These are phyloP conservation scores for Colletotrichum musae DNA, from an alignment of 2,329 filamentous ascomycete genomes.

Conservation along the genomic window DNA sequence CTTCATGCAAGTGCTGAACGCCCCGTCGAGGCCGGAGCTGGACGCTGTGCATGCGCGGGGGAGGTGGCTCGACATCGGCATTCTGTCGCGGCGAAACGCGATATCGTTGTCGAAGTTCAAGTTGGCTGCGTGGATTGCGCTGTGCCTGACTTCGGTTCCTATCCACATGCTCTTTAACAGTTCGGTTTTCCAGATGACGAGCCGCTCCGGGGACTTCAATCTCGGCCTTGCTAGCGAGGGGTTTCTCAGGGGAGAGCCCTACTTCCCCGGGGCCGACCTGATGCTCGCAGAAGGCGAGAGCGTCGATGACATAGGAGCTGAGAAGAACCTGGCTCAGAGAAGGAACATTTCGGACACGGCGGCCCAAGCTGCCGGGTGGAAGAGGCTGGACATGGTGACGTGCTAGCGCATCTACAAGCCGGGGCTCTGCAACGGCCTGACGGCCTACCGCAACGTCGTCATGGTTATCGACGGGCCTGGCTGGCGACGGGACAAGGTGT, in stretches of 20 bases:
- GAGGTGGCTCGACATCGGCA: conserved; percentile 61
- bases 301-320: too few relatives aligned
- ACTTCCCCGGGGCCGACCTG: conserved; percentile 13
- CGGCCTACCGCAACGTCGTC: conserved; percentile 22
- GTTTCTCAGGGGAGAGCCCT: conserved; percentile 13
- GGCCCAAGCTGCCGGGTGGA: too few relatives aligned
- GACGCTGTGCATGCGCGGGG: conserved; percentile 60
- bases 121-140: conserved; percentile 41
- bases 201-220: conserved; percentile 26
- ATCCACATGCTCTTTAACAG: conserved; percentile 48
- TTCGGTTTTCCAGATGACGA: conserved; percentile 36
- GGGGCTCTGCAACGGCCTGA: background rate
- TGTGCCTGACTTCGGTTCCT: conserved; percentile 45
- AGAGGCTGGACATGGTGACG: background rate
- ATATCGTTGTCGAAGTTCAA: conserved; percentile 43
- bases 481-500: conserved; percentile 22
- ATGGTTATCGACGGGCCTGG: conserved; percentile 11
- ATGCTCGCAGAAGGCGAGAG: background rate
- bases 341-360: background rate
- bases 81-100: conserved; percentile 56
- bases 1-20: conserved; percentile 42
- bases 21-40: conserved; percentile 36
- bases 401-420: background rate
- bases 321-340: background rate
- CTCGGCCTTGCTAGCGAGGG: conserved; percentile 39